Evolutionary conservation across 1,139 yeast genomes (phyloP).

Genomic region (Protomyces arabidopsidicola): DNA sequence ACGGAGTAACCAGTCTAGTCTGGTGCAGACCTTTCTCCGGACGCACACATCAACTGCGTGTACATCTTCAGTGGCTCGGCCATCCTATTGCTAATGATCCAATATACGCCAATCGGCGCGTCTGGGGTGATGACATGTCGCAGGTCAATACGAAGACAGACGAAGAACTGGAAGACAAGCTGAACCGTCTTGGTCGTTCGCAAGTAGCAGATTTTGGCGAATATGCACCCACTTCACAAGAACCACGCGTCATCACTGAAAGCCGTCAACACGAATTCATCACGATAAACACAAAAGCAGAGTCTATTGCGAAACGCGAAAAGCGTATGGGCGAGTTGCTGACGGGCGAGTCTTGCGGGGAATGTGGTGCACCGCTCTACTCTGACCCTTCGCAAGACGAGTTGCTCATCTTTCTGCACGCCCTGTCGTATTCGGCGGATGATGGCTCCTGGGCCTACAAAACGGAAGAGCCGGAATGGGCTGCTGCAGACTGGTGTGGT

Average conservation of each 20-base stretch:
- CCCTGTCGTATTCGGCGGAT: slow-evolving; percentile 57
- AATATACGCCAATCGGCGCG: slow-evolving; percentile 59
- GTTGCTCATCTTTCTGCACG: slow-evolving; percentile 84
- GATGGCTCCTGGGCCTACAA: slow-evolving; percentile 66
- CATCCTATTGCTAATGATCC: slow-evolving; percentile 95
- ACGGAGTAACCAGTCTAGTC: slow-evolving; percentile 64
- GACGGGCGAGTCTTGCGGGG: slow-evolving; percentile 55
- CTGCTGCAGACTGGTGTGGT: slow-evolving; percentile 38
- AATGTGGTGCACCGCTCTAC: slow-evolving; percentile 68
- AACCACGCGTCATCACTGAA: slow-evolving; percentile 22
- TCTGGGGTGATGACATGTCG: slow-evolving; percentile 69
- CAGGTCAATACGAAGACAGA: slow-evolving; percentile 50
- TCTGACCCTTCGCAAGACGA: slow-evolving; percentile 87
- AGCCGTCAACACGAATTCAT: slow-evolving; percentile 8
- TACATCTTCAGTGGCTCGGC: slow-evolving; percentile 81
- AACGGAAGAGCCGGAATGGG: slow-evolving; percentile 87
- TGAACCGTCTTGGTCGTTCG: slow-evolving; percentile 67
- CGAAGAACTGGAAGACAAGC: slow-evolving; percentile 45
- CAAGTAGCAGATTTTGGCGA: slow-evolving; percentile 60
- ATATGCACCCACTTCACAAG: slow-evolving; percentile 36
- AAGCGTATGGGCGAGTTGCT: slow-evolving; percentile 53
- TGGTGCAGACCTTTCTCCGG: slow-evolving; percentile 84
- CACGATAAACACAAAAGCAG: slow-evolving; percentile 17
- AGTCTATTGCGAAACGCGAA: slow-evolving; percentile 26
- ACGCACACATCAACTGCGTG: slow-evolving; percentile 90